Percentiles rank a stretch among this genome's conserved stretches.
These are phyloP conservation scores for Datisca glomerata DNA, from an alignment of 306 rosid species.

Conservation along the genomic window DNA sequence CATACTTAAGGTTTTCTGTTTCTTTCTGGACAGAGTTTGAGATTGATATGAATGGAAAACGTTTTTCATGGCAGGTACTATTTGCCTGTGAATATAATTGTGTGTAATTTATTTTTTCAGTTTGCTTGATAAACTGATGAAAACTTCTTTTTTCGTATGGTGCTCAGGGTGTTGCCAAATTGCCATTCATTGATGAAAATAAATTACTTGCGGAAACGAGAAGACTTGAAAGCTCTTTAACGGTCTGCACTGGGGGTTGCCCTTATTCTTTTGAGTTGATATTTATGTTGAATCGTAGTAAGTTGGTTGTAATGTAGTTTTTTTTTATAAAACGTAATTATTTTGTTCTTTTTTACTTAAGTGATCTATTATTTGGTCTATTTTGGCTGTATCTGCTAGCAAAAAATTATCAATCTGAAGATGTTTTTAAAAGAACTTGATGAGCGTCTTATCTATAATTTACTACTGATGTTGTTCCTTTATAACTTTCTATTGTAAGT, in stretches of 20 bases:
- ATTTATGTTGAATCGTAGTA: not conserved
- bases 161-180: slow-evolving; percentile 89
- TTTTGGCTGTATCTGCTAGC: no score
- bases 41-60: slow-evolving; percentile 97
- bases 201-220: slow-evolving; percentile 68
- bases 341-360: no score
- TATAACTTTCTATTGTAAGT: no score
- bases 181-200: slow-evolving; percentile 90
- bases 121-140: slow-evolving; percentile 8
- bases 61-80: slow-evolving; percentile 90
- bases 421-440: no score
- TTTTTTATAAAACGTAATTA: no score
- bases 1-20: not conserved
- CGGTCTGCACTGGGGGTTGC: slow-evolving; percentile 28
- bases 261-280: not conserved
- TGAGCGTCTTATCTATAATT: no score
- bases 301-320: no score
- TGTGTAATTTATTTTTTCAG: no score
- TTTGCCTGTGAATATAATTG: no score
- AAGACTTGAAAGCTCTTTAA: slow-evolving; percentile 71
- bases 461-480: no score
- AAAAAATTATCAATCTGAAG: no score
- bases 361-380: no score
- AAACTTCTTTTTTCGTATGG: slow-evolving; percentile 7
- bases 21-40: slow-evolving; percentile 60